Percentiles rank a stretch among this genome's conserved stretches.
Evolutionary conservation across 164 flowering plant genomes (phyloP).

Genomic region (Liriodendron chinense): DNA sequence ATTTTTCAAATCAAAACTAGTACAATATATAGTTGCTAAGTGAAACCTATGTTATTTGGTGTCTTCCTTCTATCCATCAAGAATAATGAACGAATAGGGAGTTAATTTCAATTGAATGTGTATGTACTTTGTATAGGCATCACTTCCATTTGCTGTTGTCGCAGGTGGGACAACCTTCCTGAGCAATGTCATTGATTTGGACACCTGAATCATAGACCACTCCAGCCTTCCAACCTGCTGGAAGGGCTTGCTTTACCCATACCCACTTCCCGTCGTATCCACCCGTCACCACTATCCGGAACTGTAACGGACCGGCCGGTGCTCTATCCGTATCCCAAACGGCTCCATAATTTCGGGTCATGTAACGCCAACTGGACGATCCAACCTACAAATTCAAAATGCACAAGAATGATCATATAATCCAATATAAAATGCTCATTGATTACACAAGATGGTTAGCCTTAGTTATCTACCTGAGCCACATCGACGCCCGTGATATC

Average conservation of each 20-base stretch:
- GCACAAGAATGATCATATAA: too few species aligned
- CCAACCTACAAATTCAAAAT: constrained; percentile 45
- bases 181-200: constrained; percentile 68
- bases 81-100: neutral
- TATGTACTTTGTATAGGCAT: neutral
- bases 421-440: neutral
- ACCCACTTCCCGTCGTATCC: constrained; percentile 73
- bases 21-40: too few species aligned
- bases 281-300: constrained; percentile 59
- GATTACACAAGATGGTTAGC: neutral
- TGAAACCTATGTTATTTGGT: neutral
- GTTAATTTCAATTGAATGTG: neutral
- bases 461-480: constrained; percentile 42
- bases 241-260: constrained; percentile 61
- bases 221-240: constrained; percentile 76
- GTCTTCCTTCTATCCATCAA: neutral
- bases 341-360: constrained; percentile 68
- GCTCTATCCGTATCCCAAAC: constrained; percentile 75
- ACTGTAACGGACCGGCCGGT: constrained; percentile 61
- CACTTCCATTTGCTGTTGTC: constrained; percentile 37
- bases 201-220: constrained; percentile 57
- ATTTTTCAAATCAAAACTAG: too few species aligned
- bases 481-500: constrained; percentile 58
- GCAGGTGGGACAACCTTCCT: constrained; percentile 77
- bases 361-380: constrained; percentile 49